Base-by-base conservation (phyloP, 2,329 filamentous ascomycete species). In the Stenocarpella maydis region DNA sequence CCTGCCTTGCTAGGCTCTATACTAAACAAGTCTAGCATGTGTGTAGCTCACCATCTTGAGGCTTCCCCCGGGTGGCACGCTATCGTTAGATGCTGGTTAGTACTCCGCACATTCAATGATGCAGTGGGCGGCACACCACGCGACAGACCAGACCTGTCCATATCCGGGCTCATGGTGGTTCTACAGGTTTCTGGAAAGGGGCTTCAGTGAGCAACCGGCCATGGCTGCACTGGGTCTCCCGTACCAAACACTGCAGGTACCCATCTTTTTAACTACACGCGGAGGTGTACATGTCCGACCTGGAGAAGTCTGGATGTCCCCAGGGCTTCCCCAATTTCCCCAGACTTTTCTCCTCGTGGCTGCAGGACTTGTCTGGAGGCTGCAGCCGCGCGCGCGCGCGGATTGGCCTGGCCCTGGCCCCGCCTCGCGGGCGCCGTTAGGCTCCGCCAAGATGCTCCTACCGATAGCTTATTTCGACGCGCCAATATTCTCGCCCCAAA, bases 401-500 rank as follows among this genome's bases (percentile, higher is more conserved):
- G 58, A 12, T 15, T 19, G 58, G 58, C 28, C 41, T 49, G 19
- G 58, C 17, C 58, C 47, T 61, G 41, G 58, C 58, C 34, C 41
- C 41, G 12, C 37, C 26, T 8, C 19, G 58, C 58, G 43, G n/a
- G 58, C 17, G 41, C 52, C 17, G 19, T 37, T 47, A 63, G 49
- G 58, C 58, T 49, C 58, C 47, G 58, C 58, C 55, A 14, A 45
- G 55, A 19, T 39, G 34, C 55, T 28, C 28, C 2, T 63, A 34
- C 58, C 41, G 41, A 31, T 63, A 63, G 58, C 58, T 63, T 63
- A 37, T 49, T 63, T 49, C 28, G 2, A 63, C 58, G 28, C 58
- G 58, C 58, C 58, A 49, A 49, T 63, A 63, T 49, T 63, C n/a
- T 63, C 58, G 58, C 58, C 19, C 4, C 41, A 63, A 63, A 63